Evolutionary conservation across 2,329 filamentous ascomycete species (phyloP).

Genomic region (Colletotrichum lindemuthianum): DNA sequence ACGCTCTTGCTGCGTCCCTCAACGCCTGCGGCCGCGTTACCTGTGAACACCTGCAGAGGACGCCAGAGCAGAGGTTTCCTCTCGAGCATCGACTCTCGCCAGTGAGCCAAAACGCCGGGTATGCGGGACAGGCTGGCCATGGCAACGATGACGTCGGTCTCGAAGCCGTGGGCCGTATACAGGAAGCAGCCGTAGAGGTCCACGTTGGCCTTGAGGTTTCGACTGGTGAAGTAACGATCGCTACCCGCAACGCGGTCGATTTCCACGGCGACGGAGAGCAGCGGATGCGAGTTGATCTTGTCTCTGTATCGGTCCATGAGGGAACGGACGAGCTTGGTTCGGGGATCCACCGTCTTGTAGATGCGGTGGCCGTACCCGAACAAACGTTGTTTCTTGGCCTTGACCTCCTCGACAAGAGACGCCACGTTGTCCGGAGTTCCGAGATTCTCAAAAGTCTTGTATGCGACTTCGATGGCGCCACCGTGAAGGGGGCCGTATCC

Average conservation of each 20-base stretch:
- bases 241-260: slow-evolving; percentile 48
- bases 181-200: slow-evolving; percentile 56
- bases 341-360: slow-evolving; percentile 50
- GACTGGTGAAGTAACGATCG: slow-evolving; percentile 49
- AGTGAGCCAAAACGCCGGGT: slow-evolving; percentile 43
- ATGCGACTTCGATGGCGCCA: slow-evolving; percentile 59
- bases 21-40: background rate
- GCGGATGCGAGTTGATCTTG: slow-evolving; percentile 41
- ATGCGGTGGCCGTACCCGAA: slow-evolving; percentile 55
- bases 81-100: slow-evolving; percentile 43
- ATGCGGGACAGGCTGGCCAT: slow-evolving; percentile 42
- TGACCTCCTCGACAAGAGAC: slow-evolving; percentile 51
- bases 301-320: slow-evolving; percentile 39
- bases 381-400: slow-evolving; percentile 51
- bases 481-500: slow-evolving; percentile 50
- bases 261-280: slow-evolving; percentile 49
- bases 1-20: too few species aligned
- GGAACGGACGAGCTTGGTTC: slow-evolving; percentile 44
- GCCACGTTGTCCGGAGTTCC: slow-evolving; percentile 50
- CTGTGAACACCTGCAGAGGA: slow-evolving; percentile 41
- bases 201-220: slow-evolving; percentile 53
- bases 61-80: slow-evolving; percentile 43
- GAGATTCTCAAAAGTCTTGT: slow-evolving; percentile 51
- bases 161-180: slow-evolving; percentile 47
- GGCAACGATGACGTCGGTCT: slow-evolving; percentile 42